These are phyloP conservation scores for Candida taoyuanica DNA, from an alignment of 805 yeast species.

Conservation along the genomic window DNA sequence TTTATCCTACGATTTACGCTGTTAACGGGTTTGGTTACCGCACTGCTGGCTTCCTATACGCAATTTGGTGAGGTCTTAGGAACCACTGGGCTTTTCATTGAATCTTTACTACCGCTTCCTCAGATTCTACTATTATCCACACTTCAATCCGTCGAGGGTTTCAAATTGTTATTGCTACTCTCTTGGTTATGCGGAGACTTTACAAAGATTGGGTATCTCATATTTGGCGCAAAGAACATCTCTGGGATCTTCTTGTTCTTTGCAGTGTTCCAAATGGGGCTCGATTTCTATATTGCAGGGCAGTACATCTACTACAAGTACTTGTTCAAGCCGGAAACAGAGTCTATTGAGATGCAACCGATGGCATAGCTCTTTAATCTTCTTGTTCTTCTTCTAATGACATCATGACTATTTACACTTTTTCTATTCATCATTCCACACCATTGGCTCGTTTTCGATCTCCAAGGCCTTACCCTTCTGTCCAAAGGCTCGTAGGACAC, in stretches of 20 bases:
- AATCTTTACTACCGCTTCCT: constrained; percentile 70
- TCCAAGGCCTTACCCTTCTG: constrained; percentile 23
- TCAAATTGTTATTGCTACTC: constrained; percentile 65
- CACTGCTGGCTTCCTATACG: constrained; percentile 32
- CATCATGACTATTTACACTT: background rate
- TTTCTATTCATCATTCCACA: constrained; percentile 24
- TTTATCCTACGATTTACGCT: constrained; percentile 40
- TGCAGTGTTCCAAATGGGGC: constrained; percentile 71
- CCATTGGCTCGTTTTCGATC: constrained; percentile 1
- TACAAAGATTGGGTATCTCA: constrained; percentile 65
- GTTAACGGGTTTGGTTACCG: constrained; percentile 30
- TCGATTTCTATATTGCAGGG: constrained; percentile 68
- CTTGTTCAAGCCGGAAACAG: constrained; percentile 23
- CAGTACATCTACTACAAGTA: constrained; percentile 65
- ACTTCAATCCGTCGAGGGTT: constrained; percentile 67
- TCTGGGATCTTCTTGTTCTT: constrained; percentile 62
- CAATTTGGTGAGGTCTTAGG: constrained; percentile 51
- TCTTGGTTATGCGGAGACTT: constrained; percentile 91
- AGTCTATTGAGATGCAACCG: constrained; percentile 12
- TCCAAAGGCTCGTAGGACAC: constrained; percentile 28
- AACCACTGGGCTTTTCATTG: constrained; percentile 61
- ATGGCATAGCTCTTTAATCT: too few relatives aligned
- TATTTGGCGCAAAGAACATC: constrained; percentile 72
- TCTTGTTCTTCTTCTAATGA: too few relatives aligned
- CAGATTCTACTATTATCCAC: constrained; percentile 69